Conservation (phyloP, 1,139 yeast species). For the Lodderomyces beijingensis region DNA sequence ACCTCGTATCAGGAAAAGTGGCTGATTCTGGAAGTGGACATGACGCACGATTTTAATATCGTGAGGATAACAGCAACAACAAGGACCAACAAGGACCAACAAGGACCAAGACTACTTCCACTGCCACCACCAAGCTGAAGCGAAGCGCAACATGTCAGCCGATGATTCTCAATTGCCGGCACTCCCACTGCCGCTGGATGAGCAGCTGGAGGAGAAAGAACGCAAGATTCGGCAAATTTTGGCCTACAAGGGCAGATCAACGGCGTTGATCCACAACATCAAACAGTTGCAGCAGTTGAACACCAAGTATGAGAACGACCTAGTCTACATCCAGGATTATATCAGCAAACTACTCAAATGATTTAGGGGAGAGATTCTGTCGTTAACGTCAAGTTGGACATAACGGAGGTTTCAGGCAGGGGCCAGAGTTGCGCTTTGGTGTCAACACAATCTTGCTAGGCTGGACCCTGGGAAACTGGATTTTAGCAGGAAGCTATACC, state of each 20-base stretch:
- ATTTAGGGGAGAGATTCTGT: no score
- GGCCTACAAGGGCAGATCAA: conserved; percentile 28
- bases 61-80: neutral
- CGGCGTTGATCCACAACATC: conserved; percentile 35
- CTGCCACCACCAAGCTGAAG: neutral
- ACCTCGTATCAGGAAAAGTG: no score
- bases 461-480: no score
- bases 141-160: neutral
- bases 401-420: no score
- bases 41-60: neutral
- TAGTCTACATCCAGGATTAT: conserved; percentile 79
- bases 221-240: conserved; percentile 18
- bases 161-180: no score
- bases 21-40: no score
- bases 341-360: conserved; percentile 83
- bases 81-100: no score
- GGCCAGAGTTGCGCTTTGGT: no score
- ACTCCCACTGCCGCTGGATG: no score
- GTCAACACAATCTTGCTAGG: no score
- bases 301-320: conserved; percentile 67
- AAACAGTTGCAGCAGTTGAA: conserved; percentile 53
- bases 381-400: no score
- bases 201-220: conserved; percentile 3
- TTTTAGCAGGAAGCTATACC: no score
- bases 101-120: neutral